Evolutionary conservation across 768 basidiomycete species (phyloP).

Genomic region (Daedalea quercina): DNA sequence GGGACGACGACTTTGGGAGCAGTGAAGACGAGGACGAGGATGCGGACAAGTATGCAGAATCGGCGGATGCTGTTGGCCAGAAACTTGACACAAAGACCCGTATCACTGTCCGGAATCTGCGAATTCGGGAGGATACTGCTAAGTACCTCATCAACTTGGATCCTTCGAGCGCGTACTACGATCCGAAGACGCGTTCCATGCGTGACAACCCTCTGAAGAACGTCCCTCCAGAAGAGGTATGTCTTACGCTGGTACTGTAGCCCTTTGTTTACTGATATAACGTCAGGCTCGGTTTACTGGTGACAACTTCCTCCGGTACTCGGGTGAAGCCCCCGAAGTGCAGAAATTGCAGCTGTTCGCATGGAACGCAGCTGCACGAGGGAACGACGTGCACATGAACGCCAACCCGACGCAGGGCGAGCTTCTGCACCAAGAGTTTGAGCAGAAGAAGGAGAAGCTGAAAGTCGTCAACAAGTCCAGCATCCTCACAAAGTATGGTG

Average conservation of each 20-base stretch:
- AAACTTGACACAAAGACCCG: conserved; percentile 97
- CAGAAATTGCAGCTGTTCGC: conserved; percentile 94
- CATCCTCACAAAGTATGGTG: conserved; percentile 90
- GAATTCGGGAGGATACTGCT: conserved; percentile 98
- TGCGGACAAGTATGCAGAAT: conserved; percentile 97
- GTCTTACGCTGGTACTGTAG: conserved; percentile 22
- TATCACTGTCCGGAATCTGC: conserved; percentile 95
- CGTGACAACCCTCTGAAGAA: conserved; percentile 86
- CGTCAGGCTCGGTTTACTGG: conserved; percentile 83
- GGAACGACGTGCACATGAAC: conserved; percentile 92
- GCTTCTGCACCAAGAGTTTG: conserved; percentile 85
- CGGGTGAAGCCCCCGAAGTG: conserved; percentile 90
- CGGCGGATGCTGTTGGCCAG: conserved; percentile 96
- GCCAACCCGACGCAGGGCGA: conserved; percentile 96
- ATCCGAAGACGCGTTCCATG: conserved; percentile 99
- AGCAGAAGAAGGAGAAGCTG: conserved; percentile 85
- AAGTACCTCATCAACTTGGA: conserved; percentile 98
- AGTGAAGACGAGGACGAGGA: conserved; percentile 95
- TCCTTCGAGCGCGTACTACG: conserved; percentile 94
- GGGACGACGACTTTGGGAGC: conserved; percentile 91
- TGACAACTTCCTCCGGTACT: conserved; percentile 90
- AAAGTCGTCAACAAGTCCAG: conserved; percentile 86
- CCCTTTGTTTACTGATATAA: conserved; percentile 2
- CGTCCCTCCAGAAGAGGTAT: conserved; percentile 80
- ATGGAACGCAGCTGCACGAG: conserved; percentile 90